These are phyloP conservation scores for Mortierella sp. DNA, from an alignment of 371 early-diverging fungal genomes.

Conservation along the genomic window DNA sequence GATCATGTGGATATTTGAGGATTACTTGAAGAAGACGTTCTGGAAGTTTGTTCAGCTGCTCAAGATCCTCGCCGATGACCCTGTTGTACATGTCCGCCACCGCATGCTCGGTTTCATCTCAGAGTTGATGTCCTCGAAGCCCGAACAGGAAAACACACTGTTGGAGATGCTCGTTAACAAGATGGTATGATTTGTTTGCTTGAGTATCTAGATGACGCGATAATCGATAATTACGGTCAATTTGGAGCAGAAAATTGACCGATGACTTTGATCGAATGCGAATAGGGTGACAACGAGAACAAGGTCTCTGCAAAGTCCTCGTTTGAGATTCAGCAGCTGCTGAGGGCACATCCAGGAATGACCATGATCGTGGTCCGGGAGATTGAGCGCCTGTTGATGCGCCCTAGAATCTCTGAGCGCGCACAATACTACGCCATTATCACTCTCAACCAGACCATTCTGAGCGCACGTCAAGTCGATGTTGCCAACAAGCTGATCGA, in stretches of 20 bases:
- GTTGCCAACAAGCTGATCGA: conserved; percentile 88
- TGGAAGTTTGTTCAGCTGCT: conserved; percentile 87
- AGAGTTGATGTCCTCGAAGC: conserved; percentile 85
- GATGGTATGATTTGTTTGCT: conserved; percentile 56
- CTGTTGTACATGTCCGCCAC: conserved; percentile 83
- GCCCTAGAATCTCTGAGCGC: conserved; percentile 74
- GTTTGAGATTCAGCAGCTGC: conserved; percentile 77
- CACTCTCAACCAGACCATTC: conserved; percentile 91
- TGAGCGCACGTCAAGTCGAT: conserved; percentile 75
- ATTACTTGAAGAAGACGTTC: conserved; percentile 89
- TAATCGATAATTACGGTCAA: neutral
- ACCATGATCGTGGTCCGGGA: conserved; percentile 87
- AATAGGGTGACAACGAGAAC: conserved; percentile 88
- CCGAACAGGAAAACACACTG: conserved; percentile 96
- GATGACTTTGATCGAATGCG: neutral
- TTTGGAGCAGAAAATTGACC: neutral
- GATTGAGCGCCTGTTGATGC: conserved; percentile 86
- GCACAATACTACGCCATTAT: conserved; percentile 91
- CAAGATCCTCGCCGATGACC: conserved; percentile 85
- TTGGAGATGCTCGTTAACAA: conserved; percentile 93
- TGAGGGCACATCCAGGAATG: conserved; percentile 89
- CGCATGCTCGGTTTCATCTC: conserved; percentile 79
- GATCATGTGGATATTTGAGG: conserved; percentile 93
- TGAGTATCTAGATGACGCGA: neutral
- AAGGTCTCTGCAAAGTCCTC: conserved; percentile 89